Evolutionary conservation across 2,329 filamentous ascomycete genomes (phyloP).

Genomic region (Alternaria sp.): DNA sequence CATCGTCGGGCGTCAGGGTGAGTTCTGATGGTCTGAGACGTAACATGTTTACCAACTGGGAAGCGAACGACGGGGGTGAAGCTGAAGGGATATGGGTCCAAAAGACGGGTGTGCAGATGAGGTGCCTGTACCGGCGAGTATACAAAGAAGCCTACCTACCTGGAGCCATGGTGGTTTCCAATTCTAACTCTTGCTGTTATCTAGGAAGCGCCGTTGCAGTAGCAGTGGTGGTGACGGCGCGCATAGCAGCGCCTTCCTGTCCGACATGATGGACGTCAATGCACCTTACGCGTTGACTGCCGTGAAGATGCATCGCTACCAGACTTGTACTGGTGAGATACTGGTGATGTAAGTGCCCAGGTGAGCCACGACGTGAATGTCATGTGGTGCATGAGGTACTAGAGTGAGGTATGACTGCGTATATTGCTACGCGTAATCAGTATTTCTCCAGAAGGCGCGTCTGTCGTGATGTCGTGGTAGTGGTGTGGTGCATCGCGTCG

Average conservation of each 20-base stretch:
- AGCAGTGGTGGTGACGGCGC: background rate
- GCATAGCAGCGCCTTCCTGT: background rate
- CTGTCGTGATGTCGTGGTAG: background rate
- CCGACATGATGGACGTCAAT: background rate
- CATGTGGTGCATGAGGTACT: background rate
- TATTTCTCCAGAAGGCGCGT: background rate
- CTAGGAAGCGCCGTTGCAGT: background rate
- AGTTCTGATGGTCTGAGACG: constrained; percentile 47
- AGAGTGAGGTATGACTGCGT: background rate
- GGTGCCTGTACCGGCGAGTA: too few species aligned
- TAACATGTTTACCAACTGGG: constrained; percentile 35
- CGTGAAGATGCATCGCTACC: background rate
- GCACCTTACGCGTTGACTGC: background rate
- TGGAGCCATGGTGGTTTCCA: background rate
- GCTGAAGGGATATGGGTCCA: constrained; percentile 20
- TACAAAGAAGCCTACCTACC: background rate
- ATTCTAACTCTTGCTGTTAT: background rate
- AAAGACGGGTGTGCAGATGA: constrained; percentile 11
- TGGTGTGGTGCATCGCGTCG: background rate
- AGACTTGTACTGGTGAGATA: background rate
- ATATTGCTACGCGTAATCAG: background rate
- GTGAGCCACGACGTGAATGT: background rate
- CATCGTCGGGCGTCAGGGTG: constrained; percentile 43
- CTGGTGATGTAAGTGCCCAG: background rate
- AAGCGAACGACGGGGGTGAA: constrained; percentile 10